These are phyloP conservation scores for Candolleomyces aberdarensis DNA, from an alignment of 768 basidiomycete species.

Conservation along the genomic window DNA sequence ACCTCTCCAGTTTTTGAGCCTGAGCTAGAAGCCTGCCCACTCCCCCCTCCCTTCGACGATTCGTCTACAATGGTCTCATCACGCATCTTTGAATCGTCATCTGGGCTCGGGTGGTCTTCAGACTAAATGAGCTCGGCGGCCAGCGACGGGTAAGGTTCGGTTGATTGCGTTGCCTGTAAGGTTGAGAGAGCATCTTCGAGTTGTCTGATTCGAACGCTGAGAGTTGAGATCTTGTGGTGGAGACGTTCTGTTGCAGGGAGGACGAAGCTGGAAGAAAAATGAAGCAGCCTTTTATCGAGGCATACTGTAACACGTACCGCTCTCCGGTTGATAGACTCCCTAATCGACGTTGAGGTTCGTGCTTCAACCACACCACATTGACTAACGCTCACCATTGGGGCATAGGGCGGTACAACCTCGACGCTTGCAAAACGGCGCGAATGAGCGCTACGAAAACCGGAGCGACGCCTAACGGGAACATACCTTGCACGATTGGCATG, in stretches of 20 bases:
- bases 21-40: constrained; percentile 9
- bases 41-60: not conserved
- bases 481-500: constrained; percentile 75
- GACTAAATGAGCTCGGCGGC: constrained; percentile 47
- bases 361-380: too few relatives aligned
- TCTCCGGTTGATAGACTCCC: constrained; percentile 73
- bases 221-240: constrained; percentile 50
- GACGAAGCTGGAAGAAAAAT: constrained; percentile 39
- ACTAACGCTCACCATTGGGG: constrained; percentile 54
- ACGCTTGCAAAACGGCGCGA: constrained; percentile 31
- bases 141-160: constrained; percentile 59
- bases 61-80: constrained; percentile 9
- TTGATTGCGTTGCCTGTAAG: constrained; percentile 48
- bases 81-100: constrained; percentile 22
- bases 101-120: constrained; percentile 22
- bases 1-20: constrained; percentile 31
- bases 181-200: constrained; percentile 59
- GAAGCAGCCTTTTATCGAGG: not conserved
- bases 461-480: constrained; percentile 9
- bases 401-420: constrained; percentile 69
- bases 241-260: constrained; percentile 66
- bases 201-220: constrained; percentile 52
- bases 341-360: constrained; percentile 16
- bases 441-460: not conserved
- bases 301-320: constrained; percentile 36